A percentile compares a stretch with the other conserved stretches of the same genome.
These are phyloP conservation scores for Setaria italica DNA, from an alignment of 202 grass and related monocot species.

Conservation along the genomic window DNA sequence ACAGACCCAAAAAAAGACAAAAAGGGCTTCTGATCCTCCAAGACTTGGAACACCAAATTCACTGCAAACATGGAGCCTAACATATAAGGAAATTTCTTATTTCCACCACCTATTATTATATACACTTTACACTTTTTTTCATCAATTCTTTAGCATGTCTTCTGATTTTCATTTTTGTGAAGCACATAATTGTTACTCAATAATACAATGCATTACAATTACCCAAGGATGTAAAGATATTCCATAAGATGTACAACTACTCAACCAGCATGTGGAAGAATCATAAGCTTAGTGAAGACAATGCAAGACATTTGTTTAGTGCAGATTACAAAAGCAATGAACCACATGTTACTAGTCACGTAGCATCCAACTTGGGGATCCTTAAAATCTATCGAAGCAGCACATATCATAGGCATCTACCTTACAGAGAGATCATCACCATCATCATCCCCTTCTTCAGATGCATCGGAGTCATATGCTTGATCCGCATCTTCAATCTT, in stretches of 20 bases:
- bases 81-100: conserved; percentile 13
- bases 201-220: conserved; percentile 1
- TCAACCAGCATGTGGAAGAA: conserved; percentile 20
- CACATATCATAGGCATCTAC: conserved; percentile 51
- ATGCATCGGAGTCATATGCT: conserved; percentile 65
- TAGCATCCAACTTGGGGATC: conserved; percentile 37
- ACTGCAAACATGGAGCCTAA: not conserved
- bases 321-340: conserved; percentile 22
- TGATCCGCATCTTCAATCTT: conserved; percentile 83
- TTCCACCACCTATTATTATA: conserved; percentile 7
- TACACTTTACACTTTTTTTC: not conserved
- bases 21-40: not conserved
- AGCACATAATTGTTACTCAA: not conserved
- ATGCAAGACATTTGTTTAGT: conserved; percentile 8
- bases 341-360: conserved; percentile 22
- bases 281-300: not conserved
- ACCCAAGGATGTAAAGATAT: conserved; percentile 16
- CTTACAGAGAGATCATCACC: conserved; percentile 89
- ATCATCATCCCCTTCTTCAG: conserved; percentile 72
- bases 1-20: not conserved
- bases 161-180: conserved; percentile 13
- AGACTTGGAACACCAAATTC: conserved; percentile 3
- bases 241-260: conserved; percentile 26
- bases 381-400: conserved; percentile 31
- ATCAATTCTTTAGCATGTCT: not conserved